A percentile compares a stretch with the other conserved stretches of the same genome.
phyloP scores from a whole-genome alignment of 1,284 basidiomycete genomes.

The Pterulicium gracile region DNA sequence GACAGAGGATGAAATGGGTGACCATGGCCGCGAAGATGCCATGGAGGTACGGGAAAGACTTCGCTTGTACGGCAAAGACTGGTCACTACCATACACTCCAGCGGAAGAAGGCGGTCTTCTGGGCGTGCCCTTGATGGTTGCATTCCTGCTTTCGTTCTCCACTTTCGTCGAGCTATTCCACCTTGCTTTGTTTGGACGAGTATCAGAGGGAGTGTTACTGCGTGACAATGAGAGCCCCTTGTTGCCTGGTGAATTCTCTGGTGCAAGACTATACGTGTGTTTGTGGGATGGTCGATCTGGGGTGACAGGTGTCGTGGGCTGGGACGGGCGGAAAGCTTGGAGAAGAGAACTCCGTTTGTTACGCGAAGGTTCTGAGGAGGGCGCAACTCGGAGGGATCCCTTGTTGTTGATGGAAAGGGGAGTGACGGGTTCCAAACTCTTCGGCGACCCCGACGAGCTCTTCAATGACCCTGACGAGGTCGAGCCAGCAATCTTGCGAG shows the following conservation, averaged over 20 bases:
- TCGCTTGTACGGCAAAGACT: slow-evolving; percentile 38
- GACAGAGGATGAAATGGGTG: slow-evolving; percentile 60
- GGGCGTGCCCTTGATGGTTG: slow-evolving; percentile 39
- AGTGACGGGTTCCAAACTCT: slow-evolving; percentile 31
- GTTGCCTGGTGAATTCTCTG: slow-evolving; percentile 45
- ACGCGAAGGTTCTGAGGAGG: slow-evolving; percentile 44
- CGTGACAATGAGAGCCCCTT: neutral
- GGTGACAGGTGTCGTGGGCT: slow-evolving; percentile 35
- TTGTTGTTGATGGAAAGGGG: slow-evolving; percentile 34
- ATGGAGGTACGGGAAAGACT: slow-evolving; percentile 66
- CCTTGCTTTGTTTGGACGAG: slow-evolving; percentile 28
- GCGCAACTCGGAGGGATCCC: slow-evolving; percentile 24
- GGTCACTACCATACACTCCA: slow-evolving; percentile 30
- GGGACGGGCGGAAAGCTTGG: slow-evolving; percentile 27
- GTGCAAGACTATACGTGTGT: slow-evolving; percentile 57
- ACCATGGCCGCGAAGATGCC: slow-evolving; percentile 71
- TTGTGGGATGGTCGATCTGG: slow-evolving; percentile 54
- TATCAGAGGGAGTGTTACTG: slow-evolving; percentile 20
- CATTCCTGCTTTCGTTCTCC: slow-evolving; percentile 34
- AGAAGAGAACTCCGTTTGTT: slow-evolving; percentile 47
- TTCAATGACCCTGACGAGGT: slow-evolving; percentile 12
- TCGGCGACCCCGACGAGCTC: slow-evolving; percentile 16
- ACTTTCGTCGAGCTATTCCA: slow-evolving; percentile 79
- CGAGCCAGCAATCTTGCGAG: slow-evolving; percentile 49
- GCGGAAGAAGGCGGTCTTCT: slow-evolving; percentile 36